These are phyloP conservation scores for Trifolium pratense DNA, from an alignment of 306 rosid species.

Conservation along the genomic window DNA sequence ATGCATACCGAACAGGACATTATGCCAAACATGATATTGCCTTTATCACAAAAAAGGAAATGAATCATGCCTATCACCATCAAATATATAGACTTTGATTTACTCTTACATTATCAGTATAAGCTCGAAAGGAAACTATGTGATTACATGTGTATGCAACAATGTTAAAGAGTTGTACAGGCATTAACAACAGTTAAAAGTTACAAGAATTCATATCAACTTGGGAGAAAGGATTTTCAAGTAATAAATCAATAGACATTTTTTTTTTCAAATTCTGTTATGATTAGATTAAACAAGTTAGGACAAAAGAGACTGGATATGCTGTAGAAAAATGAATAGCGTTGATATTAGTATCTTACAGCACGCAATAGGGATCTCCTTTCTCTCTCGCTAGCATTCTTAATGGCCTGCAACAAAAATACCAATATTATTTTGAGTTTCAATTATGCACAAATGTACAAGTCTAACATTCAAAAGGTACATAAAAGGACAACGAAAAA, in stretches of 20 bases:
- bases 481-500: not conserved
- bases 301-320: constrained; percentile 10
- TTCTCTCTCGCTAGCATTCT: constrained; percentile 85
- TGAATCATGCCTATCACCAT: constrained; percentile 10
- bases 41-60: constrained; percentile 10
- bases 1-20: constrained; percentile 5
- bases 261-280: constrained; percentile 1
- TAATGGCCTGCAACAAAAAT: constrained; percentile 66
- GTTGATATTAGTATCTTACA: constrained; percentile 54
- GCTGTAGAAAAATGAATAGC: constrained; percentile 3
- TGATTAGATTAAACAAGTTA: constrained; percentile 1
- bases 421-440: constrained; percentile 34
- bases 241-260: not conserved
- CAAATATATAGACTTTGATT: not conserved
- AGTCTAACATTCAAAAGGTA: constrained; percentile 20
- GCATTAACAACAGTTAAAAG: constrained; percentile 20
- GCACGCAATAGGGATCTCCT: constrained; percentile 76
- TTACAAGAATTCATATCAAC: constrained; percentile 15
- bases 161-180: not conserved
- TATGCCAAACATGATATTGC: not conserved
- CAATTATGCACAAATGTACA: constrained; percentile 10
- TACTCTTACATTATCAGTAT: constrained; percentile 5
- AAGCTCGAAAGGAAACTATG: not conserved
- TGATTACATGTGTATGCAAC: constrained; percentile 3
- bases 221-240: constrained; percentile 30